phyloP scores from a whole-genome alignment of 2,329 filamentous ascomycete genomes.

The Podosphaera xanthii region DNA sequence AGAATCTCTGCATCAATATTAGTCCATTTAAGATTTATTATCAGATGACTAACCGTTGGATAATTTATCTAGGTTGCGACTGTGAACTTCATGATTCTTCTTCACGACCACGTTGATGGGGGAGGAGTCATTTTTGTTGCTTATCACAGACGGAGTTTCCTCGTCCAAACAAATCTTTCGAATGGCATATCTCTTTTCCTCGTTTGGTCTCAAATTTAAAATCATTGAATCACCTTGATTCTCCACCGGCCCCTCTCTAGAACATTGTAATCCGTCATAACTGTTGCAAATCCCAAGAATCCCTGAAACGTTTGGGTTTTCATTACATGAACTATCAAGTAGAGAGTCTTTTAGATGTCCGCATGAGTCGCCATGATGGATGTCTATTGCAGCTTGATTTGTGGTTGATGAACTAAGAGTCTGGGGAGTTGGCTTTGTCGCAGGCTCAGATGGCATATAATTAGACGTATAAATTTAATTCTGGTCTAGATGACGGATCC shows the following conservation, averaged over 20 bases:
- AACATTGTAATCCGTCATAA: background rate
- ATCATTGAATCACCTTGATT: background rate
- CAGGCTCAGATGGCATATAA: background rate
- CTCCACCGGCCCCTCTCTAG: background rate
- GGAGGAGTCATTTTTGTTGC: background rate
- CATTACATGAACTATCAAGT: background rate
- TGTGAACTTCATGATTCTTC: conserved; percentile 11
- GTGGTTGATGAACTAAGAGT: background rate
- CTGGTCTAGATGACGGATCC: background rate
- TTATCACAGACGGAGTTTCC: background rate
- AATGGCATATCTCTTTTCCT: background rate
- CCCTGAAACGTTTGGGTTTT: background rate
- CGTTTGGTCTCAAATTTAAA: background rate
- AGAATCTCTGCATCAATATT: conserved; percentile 46
- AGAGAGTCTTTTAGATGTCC: background rate
- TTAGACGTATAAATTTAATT: background rate
- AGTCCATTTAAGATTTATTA: background rate
- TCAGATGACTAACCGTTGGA: conserved; percentile 49
- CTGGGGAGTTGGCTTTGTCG: background rate
- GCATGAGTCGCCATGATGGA: background rate
- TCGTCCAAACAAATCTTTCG: background rate
- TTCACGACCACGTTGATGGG: conserved; percentile 20
- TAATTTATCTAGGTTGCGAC: conserved; percentile 25
- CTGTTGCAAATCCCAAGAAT: background rate
- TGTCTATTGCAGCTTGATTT: background rate